Conservation (phyloP, 441 rosid species). For the Erodium trifolium region DNA sequence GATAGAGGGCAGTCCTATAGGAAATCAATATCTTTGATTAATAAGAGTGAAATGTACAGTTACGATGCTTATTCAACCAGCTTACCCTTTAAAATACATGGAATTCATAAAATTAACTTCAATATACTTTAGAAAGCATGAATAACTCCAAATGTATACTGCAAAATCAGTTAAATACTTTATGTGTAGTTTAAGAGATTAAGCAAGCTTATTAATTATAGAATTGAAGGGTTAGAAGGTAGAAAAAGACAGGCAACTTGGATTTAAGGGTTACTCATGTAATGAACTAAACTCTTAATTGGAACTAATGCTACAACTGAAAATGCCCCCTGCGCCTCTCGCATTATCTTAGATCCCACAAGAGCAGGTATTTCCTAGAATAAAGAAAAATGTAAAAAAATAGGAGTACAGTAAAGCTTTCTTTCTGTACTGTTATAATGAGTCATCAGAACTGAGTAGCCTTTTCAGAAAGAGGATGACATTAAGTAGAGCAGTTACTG, state of each 20-base stretch:
- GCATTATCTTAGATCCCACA: not conserved
- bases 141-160: not conserved
- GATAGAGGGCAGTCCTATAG: not conserved
- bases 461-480: constrained; percentile 2
- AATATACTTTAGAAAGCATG: not conserved
- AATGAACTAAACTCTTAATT: not conserved
- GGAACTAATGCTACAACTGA: not conserved
- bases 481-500: not conserved
- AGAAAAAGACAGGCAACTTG: not conserved
- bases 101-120: not conserved
- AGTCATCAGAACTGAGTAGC: not conserved
- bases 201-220: not conserved
- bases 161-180: not conserved
- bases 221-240: not conserved
- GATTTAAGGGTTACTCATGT: not conserved
- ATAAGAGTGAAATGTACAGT: not conserved
- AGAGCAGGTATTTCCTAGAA: not conserved
- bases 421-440: not conserved
- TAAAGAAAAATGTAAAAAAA: not conserved
- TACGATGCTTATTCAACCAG: not conserved
- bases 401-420: not conserved
- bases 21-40: not conserved
- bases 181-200: not conserved
- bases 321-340: not conserved
- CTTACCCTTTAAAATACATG: not conserved